phyloP scores from a whole-genome alignment of 2,329 filamentous ascomycete genomes.

The Sclerotinia glacialis region DNA sequence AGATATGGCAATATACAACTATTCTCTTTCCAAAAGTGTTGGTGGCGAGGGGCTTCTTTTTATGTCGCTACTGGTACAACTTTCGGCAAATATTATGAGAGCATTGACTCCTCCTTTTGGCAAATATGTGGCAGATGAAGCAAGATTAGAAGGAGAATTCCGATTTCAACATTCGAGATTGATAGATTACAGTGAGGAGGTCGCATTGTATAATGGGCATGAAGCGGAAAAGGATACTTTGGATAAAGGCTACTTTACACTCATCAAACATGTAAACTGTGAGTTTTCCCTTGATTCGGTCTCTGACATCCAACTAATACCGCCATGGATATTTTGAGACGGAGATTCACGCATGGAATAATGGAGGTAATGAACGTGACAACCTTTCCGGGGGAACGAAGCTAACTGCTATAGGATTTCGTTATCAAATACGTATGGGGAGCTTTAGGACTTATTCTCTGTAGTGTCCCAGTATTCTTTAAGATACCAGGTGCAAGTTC shows the following conservation, averaged over 20 bases:
- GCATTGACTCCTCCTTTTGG: slow-evolving; percentile 93
- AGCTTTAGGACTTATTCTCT: slow-evolving; percentile 83
- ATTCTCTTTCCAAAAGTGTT: slow-evolving; percentile 89
- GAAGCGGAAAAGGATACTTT: slow-evolving; percentile 93
- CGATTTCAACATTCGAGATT: slow-evolving; percentile 90
- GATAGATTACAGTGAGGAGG: slow-evolving; percentile 94
- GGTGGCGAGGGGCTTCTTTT: slow-evolving; percentile 93
- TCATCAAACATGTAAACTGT: slow-evolving; percentile 95
- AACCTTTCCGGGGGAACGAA: not conserved
- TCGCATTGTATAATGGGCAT: slow-evolving; percentile 88
- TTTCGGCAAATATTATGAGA: slow-evolving; percentile 88
- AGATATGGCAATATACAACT: slow-evolving; percentile 97
- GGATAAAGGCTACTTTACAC: slow-evolving; percentile 97
- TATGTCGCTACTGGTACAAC: slow-evolving; percentile 89
- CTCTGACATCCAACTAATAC: slow-evolving; percentile 36
- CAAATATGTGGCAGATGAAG: slow-evolving; percentile 96
- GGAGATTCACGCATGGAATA: slow-evolving; percentile 94
- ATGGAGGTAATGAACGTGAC: slow-evolving; percentile 61
- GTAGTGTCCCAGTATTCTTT: slow-evolving; percentile 94
- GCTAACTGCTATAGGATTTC: slow-evolving; percentile 59
- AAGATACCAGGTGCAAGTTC: slow-evolving; percentile 69
- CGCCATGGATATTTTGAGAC: slow-evolving; percentile 67
- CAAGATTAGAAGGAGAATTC: slow-evolving; percentile 91
- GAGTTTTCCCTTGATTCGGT: slow-evolving; percentile 9
- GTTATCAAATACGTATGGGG: slow-evolving; percentile 99